Conservation (phyloP, 2,329 filamentous ascomycete species). For the Chrysosporium queenslandicum region DNA sequence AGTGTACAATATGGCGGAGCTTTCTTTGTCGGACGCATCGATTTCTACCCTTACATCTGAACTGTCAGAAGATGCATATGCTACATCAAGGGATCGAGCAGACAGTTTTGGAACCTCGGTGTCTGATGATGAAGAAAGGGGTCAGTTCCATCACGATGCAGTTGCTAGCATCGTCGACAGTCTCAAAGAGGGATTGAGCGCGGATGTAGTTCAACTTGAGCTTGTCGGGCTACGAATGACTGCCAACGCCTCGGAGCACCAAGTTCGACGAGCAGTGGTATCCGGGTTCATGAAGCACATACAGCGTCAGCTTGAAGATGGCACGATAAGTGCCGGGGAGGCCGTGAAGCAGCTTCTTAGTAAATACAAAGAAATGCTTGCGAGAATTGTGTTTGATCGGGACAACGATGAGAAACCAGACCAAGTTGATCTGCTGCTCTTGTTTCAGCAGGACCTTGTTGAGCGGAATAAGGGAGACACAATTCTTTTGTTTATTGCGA, state of each 20-base stretch:
- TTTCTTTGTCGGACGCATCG: conserved; percentile 42
- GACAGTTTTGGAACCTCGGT: conserved; percentile 65
- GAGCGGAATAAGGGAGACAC: conserved; percentile 53
- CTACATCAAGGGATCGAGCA: conserved; percentile 46
- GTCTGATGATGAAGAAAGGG: conserved; percentile 51
- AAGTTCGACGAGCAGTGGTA: conserved; percentile 78
- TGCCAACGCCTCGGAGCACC: conserved; percentile 78
- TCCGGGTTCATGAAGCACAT: conserved; percentile 76
- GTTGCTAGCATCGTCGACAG: conserved; percentile 79
- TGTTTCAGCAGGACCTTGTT: conserved; percentile 69
- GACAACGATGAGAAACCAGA: conserved; percentile 48
- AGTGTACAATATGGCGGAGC: conserved; percentile 45
- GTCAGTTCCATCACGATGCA: conserved; percentile 76
- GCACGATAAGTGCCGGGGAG: conserved; percentile 51
- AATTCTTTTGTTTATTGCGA: conserved; percentile 66
- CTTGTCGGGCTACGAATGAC: conserved; percentile 87
- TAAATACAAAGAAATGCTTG: conserved; percentile 53
- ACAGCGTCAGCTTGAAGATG: conserved; percentile 53
- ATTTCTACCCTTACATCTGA: conserved; percentile 56
- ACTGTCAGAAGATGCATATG: conserved; percentile 33
- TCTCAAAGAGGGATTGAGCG: conserved; percentile 58
- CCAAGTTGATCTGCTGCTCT: conserved; percentile 74
- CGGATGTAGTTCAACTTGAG: conserved; percentile 84
- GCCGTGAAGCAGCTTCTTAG: conserved; percentile 56
- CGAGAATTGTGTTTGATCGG: conserved; percentile 50